phyloP scores from a whole-genome alignment of 1,284 basidiomycete species.

The Mycena sp. region DNA sequence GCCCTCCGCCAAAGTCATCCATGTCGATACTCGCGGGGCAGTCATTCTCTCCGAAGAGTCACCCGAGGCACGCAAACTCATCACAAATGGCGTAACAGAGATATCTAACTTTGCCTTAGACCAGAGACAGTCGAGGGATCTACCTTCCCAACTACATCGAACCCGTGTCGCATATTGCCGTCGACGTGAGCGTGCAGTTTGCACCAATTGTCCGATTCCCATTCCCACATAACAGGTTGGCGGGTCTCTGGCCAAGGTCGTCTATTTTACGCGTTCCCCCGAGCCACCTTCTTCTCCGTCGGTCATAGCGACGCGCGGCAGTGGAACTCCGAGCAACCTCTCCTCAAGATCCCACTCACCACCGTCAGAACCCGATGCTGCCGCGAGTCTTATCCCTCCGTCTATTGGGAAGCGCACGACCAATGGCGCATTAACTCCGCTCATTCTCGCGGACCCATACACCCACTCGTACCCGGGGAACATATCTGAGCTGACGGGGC shows the following conservation, averaged over 20 bases:
- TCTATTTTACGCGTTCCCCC: slow-evolving; percentile 95
- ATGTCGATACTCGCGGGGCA: slow-evolving; percentile 89
- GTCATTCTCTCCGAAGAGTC: slow-evolving; percentile 92
- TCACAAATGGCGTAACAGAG: slow-evolving; percentile 6
- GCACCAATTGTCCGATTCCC: slow-evolving; percentile 13
- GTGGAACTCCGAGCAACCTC: slow-evolving; percentile 55
- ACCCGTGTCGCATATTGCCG: slow-evolving; percentile 94
- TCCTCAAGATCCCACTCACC: slow-evolving; percentile 64
- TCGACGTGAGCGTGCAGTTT: slow-evolving; percentile 78
- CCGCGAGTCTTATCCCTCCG: slow-evolving; percentile 49
- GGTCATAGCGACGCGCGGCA: slow-evolving; percentile 34
- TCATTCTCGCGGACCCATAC: slow-evolving; percentile 68
- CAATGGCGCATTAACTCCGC: slow-evolving; percentile 84
- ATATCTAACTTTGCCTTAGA: slow-evolving; percentile 58
- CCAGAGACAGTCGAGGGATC: slow-evolving; percentile 92
- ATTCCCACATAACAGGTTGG: slow-evolving; percentile 75
- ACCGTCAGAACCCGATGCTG: slow-evolving; percentile 46
- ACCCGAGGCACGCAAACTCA: slow-evolving; percentile 75
- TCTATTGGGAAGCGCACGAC: slow-evolving; percentile 53
- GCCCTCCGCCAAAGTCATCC: slow-evolving; percentile 81
- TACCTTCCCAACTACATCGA: slow-evolving; percentile 97
- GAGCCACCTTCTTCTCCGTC: slow-evolving; percentile 72
- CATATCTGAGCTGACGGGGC: slow-evolving; percentile 44
- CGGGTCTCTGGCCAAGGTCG: slow-evolving; percentile 97
- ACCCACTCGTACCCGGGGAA: slow-evolving; percentile 24